Evolutionary conservation across 2,329 filamentous ascomycete genomes (phyloP), one percentile per base, ranked within the genome.

Genomic region (Fusarium pseudoanthophilum): DNA sequence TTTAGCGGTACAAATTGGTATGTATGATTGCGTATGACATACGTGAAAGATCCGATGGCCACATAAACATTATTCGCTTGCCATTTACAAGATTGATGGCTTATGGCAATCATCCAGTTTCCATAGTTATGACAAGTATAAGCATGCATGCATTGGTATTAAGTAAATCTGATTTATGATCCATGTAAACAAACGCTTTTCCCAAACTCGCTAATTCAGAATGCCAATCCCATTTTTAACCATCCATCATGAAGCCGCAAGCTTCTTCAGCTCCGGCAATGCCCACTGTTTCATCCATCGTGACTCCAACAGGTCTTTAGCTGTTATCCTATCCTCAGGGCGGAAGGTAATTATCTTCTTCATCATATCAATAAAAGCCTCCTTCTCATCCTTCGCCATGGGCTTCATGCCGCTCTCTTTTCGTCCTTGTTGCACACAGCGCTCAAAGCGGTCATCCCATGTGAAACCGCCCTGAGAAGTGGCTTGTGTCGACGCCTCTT

Each of bases 231-330:
- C 40, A 37, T 49, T 52, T 53, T 48, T 40, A 67, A 63, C 51
- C 45, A 58, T 66, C 46, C 56, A 46, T 73, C 60, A 61, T 56
- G 30, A 58, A 37, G 24, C 40, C 43, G 30, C 36, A 60, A 64
- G 56, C 26, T 63, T 74, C 24, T 53, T 57, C 9, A 75, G 56
- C 72, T 74, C 73, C 11, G 72, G 73, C 30, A 75, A 59, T 15
- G 69, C 73, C 72, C 72, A 75, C 28, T 73, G 55, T 34, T 74
- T 73, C 57, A 75, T 71, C 73, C 73, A 75, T 36, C 58, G 53
- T 5, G 69, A 73, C 49, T 71, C 66, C 26, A 75, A 24, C 11
- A 75, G 26, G 15, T 75, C 73, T 48, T 61, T 49, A 4, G 73
- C 69, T 4, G 73, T 53, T 21, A 56, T 37, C 21, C 73, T 51